Base-by-base conservation (phyloP, 2,329 filamentous ascomycete species). In the Fusarium tupiense region DNA sequence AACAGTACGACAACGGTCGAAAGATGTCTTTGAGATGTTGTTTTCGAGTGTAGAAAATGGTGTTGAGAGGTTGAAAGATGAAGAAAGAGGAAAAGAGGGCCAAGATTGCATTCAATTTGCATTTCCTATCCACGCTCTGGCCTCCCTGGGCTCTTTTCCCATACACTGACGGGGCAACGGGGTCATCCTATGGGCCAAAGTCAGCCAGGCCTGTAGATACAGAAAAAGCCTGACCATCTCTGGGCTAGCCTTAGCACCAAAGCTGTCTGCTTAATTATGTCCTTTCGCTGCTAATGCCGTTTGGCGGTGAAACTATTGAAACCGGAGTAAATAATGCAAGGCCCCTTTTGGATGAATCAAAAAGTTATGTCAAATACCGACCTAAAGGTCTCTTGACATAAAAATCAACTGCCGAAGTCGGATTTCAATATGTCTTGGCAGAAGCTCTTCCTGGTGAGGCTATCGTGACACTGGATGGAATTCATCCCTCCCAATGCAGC, bases 151-250 rank as follows among this genome's bases (percentile, higher is more conserved):
- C 64, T 72, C 71, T 69, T 75, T 75, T 67, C 54, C 76, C 74
- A 74, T 78, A 76, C 65, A 74, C 79, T 82, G 81, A 80, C 81
- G 75, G 80, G 81, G 73, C 72, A 74, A 74, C 72, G 64, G 72
- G 56, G 69, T 75, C 72, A 43, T 50, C 53, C 54, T 61, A 74
- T 60, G 72, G 68, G 57, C 63, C 56, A 67, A 58, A 57, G 35
- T 57, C 44, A 69, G 68, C 72, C 71, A 70, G 61, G 64, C 59
- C 60, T 50, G 22, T 22, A 17, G 16, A 29, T 50, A 20, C 24
- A 41, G 35, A 22, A 75, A 75, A 60, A 14, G 29, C 20, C n/a
- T 9, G 10, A 3, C 17, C 65, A 44, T 6, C 26, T 3, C 2
- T 4, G 1, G 11, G 11, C 24, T 8, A 3, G 11, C 9, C 11